phyloP scores from a whole-genome alignment of 2,329 filamentous ascomycete species.

The Clonostachys rhizophaga region DNA sequence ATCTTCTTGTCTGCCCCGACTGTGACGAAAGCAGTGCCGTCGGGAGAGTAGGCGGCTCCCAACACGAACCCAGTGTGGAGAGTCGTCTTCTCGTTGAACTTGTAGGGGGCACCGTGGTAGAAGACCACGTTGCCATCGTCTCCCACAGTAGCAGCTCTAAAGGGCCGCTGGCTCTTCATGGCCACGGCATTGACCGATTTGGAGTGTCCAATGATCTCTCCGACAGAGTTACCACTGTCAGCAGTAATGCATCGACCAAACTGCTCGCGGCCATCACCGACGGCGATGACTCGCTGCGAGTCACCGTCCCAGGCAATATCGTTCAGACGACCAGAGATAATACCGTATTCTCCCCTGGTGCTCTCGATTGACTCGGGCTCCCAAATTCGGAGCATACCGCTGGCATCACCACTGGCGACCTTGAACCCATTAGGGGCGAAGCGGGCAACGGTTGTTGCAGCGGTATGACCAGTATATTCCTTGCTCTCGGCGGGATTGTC shows the following conservation, averaged over 20 bases:
- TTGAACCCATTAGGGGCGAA: constrained; percentile 96
- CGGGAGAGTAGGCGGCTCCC: constrained; percentile 83
- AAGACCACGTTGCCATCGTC: constrained; percentile 91
- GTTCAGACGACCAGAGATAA: constrained; percentile 91
- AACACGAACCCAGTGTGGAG: constrained; percentile 88
- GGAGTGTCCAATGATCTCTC: constrained; percentile 89
- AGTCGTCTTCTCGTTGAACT: constrained; percentile 80
- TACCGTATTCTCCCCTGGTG: constrained; percentile 90
- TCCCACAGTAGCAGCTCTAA: constrained; percentile 84
- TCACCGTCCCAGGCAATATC: constrained; percentile 98
- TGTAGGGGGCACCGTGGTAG: constrained; percentile 91
- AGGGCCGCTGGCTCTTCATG: constrained; percentile 83
- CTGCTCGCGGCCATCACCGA: constrained; percentile 89
- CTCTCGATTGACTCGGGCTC: constrained; percentile 79
- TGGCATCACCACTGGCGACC: constrained; percentile 84
- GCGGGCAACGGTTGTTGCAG: constrained; percentile 83
- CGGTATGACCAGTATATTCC: constrained; percentile 90
- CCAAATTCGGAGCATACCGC: constrained; percentile 86
- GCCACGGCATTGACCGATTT: constrained; percentile 88
- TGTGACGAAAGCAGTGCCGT: constrained; percentile 76
- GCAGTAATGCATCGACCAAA: constrained; percentile 93
- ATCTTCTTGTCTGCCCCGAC: constrained; percentile 92
- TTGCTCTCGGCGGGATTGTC: constrained; percentile 79
- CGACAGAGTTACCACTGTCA: constrained; percentile 93
- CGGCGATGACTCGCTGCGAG: constrained; percentile 91